These are phyloP conservation scores for Naegleria lovaniensis DNA, from an alignment of 208 protist genomes.

Conservation along the genomic window DNA sequence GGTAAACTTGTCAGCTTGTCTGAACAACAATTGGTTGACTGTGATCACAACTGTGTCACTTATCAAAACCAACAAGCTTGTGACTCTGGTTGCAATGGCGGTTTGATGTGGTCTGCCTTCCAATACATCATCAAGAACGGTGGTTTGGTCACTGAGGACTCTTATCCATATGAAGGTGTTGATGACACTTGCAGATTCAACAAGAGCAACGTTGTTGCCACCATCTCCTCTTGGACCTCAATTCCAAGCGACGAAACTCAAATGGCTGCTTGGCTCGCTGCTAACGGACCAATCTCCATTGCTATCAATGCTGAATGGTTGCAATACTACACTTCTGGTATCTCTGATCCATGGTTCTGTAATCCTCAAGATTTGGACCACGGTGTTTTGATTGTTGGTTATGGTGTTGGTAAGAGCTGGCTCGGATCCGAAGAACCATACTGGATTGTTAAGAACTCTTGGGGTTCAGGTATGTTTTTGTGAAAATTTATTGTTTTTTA, in stretches of 20 bases:
- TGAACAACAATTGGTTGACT: slow-evolving; percentile 87
- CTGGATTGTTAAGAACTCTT: slow-evolving; percentile 81
- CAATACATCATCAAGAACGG: slow-evolving; percentile 51
- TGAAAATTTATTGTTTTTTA: slow-evolving; percentile 62
- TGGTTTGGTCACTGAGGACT: slow-evolving; percentile 44
- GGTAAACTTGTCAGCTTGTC: slow-evolving; percentile 74
- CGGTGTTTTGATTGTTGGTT: slow-evolving; percentile 36
- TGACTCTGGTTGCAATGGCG: slow-evolving; percentile 60
- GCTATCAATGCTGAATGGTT: slow-evolving; percentile 52
- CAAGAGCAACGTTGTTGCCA: slow-evolving; percentile 41
- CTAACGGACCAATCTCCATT: slow-evolving; percentile 51
- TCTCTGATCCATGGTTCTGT: slow-evolving; percentile 13
- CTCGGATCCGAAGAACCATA: slow-evolving; percentile 48
- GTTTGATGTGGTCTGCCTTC: slow-evolving; percentile 51
- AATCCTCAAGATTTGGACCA: slow-evolving; percentile 40
- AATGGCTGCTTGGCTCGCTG: slow-evolving; percentile 37
- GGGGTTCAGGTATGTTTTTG: slow-evolving; percentile 43
- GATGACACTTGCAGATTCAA: slow-evolving; percentile 42
- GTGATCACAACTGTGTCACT: slow-evolving; percentile 37
- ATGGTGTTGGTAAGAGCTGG: slow-evolving; percentile 34
- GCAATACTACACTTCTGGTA: slow-evolving; percentile 50
- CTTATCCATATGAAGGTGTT: slow-evolving; percentile 55
- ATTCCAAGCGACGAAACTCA: slow-evolving; percentile 34
- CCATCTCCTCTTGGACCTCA: not conserved
- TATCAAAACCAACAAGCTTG: not conserved